Conservation (phyloP, 2,329 filamentous ascomycete species). For the Fusarium continuum region DNA sequence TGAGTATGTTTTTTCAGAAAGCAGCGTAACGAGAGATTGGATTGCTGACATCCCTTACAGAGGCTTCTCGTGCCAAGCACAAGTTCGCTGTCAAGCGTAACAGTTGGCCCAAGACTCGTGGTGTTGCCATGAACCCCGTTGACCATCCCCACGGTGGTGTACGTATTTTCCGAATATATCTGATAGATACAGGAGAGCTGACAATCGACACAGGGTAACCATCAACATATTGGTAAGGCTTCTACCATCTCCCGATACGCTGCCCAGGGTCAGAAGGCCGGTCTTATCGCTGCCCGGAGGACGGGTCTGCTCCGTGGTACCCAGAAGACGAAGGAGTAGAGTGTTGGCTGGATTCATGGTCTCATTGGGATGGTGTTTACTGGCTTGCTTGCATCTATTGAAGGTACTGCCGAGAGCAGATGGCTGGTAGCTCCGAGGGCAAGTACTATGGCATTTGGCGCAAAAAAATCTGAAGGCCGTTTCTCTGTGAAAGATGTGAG, state of each 20-base stretch:
- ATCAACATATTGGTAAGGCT: constrained; percentile 99
- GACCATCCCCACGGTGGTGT: constrained; percentile 97
- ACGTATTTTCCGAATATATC: constrained; percentile 50
- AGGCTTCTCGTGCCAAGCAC: constrained; percentile 99
- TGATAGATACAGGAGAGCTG: constrained; percentile 50
- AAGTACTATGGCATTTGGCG: constrained; percentile 61
- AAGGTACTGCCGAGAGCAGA: constrained; percentile 59
- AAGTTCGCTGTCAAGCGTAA: constrained; percentile 99
- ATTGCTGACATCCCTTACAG: constrained; percentile 62
- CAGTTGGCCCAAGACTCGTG: constrained; percentile 99
- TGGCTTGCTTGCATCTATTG: constrained; percentile 68
- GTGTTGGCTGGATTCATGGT: constrained; percentile 59
- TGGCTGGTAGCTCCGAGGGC: constrained; percentile 59
- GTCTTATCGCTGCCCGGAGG: constrained; percentile 99
- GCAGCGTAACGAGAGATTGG: not conserved
- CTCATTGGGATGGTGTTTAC: constrained; percentile 72
- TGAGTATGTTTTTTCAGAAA: constrained; percentile 72
- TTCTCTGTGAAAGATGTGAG: constrained; percentile 43
- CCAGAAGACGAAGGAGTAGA: constrained; percentile 99
- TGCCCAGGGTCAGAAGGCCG: constrained; percentile 98
- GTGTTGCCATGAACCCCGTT: constrained; percentile 99
- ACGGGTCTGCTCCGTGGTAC: constrained; percentile 99
- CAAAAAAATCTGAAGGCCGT: constrained; percentile 51
- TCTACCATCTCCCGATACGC: constrained; percentile 99
- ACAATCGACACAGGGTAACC: constrained; percentile 79